These are phyloP conservation scores for Russula lepida DNA, from an alignment of 768 basidiomycete species.

Conservation along the genomic window DNA sequence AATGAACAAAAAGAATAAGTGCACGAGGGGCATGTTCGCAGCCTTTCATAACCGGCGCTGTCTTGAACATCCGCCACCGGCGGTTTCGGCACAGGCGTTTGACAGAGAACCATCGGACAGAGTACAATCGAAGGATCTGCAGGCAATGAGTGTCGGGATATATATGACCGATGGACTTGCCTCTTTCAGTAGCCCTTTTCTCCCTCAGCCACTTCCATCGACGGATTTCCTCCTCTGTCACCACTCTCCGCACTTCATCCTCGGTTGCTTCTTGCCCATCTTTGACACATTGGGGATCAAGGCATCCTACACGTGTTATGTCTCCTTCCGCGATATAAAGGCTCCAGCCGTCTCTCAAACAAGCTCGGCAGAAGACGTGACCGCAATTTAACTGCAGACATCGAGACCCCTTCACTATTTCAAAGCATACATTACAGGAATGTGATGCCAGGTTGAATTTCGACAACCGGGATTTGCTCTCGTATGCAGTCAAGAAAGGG, in stretches of 20 bases:
- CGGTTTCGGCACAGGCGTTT: constrained; percentile 65
- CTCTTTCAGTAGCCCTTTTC: constrained; percentile 65
- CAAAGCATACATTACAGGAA: constrained; percentile 69
- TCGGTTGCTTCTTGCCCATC: constrained; percentile 47
- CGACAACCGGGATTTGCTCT: constrained; percentile 37
- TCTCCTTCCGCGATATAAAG: constrained; percentile 76
- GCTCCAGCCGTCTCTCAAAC: constrained; percentile 75
- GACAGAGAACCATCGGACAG: constrained; percentile 77
- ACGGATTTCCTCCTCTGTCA: constrained; percentile 51
- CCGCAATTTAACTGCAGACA: constrained; percentile 63
- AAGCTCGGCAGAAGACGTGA: constrained; percentile 80
- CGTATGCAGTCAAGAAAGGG: constrained; percentile 40
- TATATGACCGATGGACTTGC: constrained; percentile 28
- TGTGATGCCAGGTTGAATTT: constrained; percentile 60
- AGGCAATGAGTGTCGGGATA: not conserved
- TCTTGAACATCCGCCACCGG: constrained; percentile 33
- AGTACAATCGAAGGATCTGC: constrained; percentile 71
- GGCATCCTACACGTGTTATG: constrained; percentile 67
- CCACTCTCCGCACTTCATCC: constrained; percentile 65
- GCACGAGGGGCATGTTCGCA: constrained; percentile 66
- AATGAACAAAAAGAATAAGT: constrained; percentile 75
- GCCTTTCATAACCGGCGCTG: constrained; percentile 61
- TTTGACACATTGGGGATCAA: constrained; percentile 75
- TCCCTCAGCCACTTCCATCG: constrained; percentile 76
- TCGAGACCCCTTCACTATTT: constrained; percentile 61